Conservation (phyloP, 768 basidiomycete species). For the Ramaria sp. region DNA sequence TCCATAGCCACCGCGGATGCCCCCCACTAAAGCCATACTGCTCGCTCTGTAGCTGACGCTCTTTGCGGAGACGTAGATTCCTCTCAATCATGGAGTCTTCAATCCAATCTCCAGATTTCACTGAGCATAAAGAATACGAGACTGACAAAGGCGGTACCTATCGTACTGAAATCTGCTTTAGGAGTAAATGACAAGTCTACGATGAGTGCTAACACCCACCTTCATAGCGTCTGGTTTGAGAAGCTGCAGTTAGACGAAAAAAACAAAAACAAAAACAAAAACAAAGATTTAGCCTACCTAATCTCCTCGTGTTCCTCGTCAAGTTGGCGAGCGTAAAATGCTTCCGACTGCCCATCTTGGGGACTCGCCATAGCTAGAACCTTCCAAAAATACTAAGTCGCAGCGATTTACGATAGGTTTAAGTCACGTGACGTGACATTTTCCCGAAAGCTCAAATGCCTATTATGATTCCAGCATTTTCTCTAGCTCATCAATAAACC, state of each 20-base stretch:
- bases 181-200: neutral
- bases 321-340: neutral
- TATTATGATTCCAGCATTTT: too few relatives aligned
- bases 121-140: constrained; percentile 11
- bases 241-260: neutral
- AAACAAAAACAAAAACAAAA: neutral
- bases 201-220: neutral
- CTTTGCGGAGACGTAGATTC: constrained; percentile 58
- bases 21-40: constrained; percentile 38
- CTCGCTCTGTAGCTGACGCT: constrained; percentile 32
- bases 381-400: neutral
- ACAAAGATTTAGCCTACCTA: neutral
- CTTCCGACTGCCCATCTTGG: neutral
- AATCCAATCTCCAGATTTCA: constrained; percentile 70
- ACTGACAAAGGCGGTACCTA: neutral
- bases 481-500: too few relatives aligned
- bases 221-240: neutral
- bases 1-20: constrained; percentile 47
- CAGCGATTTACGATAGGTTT: too few relatives aligned
- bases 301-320: neutral
- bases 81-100: constrained; percentile 89
- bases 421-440: too few relatives aligned
- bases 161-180: neutral
- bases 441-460: too few relatives aligned
- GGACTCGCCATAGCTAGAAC: neutral